Conservation (phyloP, 2,329 filamentous ascomycete genomes). For the Epichloe amarillans region DNA sequence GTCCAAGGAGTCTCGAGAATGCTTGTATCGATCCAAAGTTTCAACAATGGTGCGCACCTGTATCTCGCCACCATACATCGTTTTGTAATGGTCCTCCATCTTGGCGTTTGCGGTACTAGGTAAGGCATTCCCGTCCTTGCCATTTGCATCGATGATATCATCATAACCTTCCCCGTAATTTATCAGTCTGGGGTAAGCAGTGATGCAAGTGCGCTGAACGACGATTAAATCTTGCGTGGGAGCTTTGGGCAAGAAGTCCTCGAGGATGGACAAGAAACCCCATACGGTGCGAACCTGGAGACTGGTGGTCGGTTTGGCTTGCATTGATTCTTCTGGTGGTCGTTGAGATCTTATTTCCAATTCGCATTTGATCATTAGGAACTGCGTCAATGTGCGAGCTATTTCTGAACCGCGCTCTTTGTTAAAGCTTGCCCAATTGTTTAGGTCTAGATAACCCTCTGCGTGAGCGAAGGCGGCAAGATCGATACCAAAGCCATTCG, state of each 20-base stretch:
- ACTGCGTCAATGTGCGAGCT: slow-evolving; percentile 60
- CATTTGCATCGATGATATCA: slow-evolving; percentile 78
- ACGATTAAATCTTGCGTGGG: slow-evolving; percentile 57
- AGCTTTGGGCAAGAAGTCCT: slow-evolving; percentile 50
- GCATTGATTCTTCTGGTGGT: slow-evolving; percentile 45
- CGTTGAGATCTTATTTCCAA: slow-evolving; percentile 67
- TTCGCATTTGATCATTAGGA: slow-evolving; percentile 71
- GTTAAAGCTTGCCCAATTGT: slow-evolving; percentile 65
- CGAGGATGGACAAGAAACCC: slow-evolving; percentile 64
- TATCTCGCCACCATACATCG: slow-evolving; percentile 89
- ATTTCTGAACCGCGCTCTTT: slow-evolving; percentile 54
- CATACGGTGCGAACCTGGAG: slow-evolving; percentile 78
- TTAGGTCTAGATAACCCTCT: slow-evolving; percentile 64
- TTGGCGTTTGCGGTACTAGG: slow-evolving; percentile 67
- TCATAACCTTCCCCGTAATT: slow-evolving; percentile 93
- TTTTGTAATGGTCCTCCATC: slow-evolving; percentile 97
- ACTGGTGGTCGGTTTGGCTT: slow-evolving; percentile 51
- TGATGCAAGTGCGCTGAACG: slow-evolving; percentile 78
- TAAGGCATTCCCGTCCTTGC: slow-evolving; percentile 67
- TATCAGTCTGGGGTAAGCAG: slow-evolving; percentile 84
- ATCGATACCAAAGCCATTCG: slow-evolving; percentile 77
- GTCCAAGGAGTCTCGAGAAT: slow-evolving; percentile 67
- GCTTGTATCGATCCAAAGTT: slow-evolving; percentile 75
- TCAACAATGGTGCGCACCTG: slow-evolving; percentile 78
- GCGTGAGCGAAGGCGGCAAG: slow-evolving; percentile 76